A percentile compares a stretch with the other conserved stretches of the same genome.
Evolutionary conservation across 1,139 yeast genomes (phyloP).

Genomic region (Zhuliangozyma parablackwelliae): DNA sequence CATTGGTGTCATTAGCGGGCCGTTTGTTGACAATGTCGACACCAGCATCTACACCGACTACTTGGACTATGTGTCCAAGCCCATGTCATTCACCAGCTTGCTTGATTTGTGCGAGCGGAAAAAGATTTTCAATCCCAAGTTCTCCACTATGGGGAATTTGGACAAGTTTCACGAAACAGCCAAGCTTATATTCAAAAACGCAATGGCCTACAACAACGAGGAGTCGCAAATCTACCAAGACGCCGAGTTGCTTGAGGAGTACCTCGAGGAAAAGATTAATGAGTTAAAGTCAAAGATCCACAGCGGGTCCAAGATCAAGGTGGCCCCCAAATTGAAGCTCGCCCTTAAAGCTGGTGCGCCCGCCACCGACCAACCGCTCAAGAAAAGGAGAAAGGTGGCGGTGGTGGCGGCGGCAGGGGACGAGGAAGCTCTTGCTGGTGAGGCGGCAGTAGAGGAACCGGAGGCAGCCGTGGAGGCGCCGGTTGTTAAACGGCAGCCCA

Average conservation of each 20-base stretch:
- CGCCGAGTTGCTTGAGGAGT: constrained; percentile 40
- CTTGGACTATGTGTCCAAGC: constrained; percentile 48
- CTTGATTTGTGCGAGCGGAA: constrained; percentile 39
- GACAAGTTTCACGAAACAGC: constrained; percentile 47
- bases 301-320: constrained; percentile 24
- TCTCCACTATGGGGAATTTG: constrained; percentile 34
- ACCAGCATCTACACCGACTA: constrained; percentile 57
- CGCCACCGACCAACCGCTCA: constrained; percentile 18
- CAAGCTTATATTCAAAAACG: constrained; percentile 50
- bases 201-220: constrained; percentile 54
- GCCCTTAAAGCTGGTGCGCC: constrained; percentile 17
- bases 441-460: constrained; percentile 4
- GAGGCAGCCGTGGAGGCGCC: constrained; percentile 3
- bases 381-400: constrained; percentile 17
- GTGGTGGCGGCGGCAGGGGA: constrained; percentile 10
- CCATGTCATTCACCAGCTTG: constrained; percentile 52
- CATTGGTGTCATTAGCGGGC: constrained; percentile 46
- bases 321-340: constrained; percentile 21
- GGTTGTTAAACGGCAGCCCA: constrained; percentile 8
- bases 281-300: constrained; percentile 21
- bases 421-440: constrained; percentile 11
- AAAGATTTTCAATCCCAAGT: constrained; percentile 28
- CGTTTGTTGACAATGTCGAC: constrained; percentile 56
- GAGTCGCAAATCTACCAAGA: constrained; percentile 54
- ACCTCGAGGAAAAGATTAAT: constrained; percentile 28